A percentile compares a stretch with the other conserved stretches of the same genome.
Conservation (phyloP, 176 grass and related monocot species). For the Carex parvula region DNA sequence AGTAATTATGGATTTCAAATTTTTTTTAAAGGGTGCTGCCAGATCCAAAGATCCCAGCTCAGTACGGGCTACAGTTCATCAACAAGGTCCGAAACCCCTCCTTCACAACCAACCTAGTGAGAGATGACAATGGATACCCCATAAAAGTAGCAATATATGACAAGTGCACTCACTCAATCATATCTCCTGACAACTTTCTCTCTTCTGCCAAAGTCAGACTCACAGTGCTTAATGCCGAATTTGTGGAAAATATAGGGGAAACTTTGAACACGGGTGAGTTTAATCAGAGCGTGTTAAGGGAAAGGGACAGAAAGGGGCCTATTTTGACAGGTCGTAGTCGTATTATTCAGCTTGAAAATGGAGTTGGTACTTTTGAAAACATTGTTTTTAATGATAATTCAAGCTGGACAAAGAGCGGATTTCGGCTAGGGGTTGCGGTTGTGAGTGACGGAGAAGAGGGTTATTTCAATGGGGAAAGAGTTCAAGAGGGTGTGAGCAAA, state of each 20-base stretch:
- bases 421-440: too few species aligned
- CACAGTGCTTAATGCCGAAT: background rate
- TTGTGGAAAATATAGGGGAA: background rate
- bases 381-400: too few species aligned
- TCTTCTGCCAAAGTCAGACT: slow-evolving; percentile 12
- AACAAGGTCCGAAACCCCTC: background rate
- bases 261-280: background rate
- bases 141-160: background rate
- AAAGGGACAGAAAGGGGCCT: background rate
- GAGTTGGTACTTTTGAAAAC: too few species aligned
- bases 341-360: background rate
- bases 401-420: too few species aligned
- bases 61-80: background rate
- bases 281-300: background rate
- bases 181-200: background rate
- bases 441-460: too few species aligned
- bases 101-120: background rate
- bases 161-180: background rate
- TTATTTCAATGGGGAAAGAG: too few species aligned
- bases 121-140: background rate
- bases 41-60: background rate
- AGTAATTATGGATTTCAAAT: background rate
- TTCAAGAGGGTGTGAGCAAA: too few species aligned
- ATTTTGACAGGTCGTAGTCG: background rate
- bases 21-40: background rate